Evolutionary conservation across 805 yeast genomes (phyloP).

Genomic region (Zygoascus bituminiphila): DNA sequence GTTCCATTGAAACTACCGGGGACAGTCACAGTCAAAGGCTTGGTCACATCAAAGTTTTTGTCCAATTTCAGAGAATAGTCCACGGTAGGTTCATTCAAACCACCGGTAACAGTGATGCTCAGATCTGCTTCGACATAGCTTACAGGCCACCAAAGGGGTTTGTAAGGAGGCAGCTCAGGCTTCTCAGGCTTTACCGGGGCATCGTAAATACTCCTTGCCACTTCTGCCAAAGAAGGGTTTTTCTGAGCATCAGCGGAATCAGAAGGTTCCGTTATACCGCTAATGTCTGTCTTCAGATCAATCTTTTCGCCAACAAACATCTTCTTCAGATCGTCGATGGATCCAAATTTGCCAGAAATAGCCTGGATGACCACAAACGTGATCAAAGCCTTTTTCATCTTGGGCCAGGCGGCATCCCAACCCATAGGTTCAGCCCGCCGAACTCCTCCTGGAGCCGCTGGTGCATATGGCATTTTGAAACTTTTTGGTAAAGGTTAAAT

Average conservation of each 20-base stretch:
- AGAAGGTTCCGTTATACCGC: not conserved
- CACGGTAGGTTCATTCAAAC: not conserved
- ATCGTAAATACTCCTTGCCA: not conserved
- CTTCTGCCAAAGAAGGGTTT: not conserved
- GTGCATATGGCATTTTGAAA: not conserved
- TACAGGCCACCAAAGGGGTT: conserved; percentile 3
- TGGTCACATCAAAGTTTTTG: not conserved
- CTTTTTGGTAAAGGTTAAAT: not conserved
- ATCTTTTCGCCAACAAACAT: not conserved
- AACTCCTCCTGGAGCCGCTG: not conserved
- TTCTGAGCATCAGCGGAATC: not conserved
- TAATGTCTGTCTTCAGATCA: not conserved
- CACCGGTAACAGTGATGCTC: not conserved
- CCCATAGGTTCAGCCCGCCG: conserved; percentile 3
- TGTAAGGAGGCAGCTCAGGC: not conserved
- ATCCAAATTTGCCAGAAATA: not conserved
- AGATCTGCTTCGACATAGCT: conserved; percentile 1
- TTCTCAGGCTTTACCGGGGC: not conserved
- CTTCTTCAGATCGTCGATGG: not conserved
- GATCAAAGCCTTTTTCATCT: not conserved
- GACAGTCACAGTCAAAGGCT: not conserved
- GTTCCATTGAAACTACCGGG: conserved; percentile 3
- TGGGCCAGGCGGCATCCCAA: not conserved
- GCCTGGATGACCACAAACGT: conserved; percentile 1
- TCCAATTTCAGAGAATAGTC: not conserved